Evolutionary conservation across 805 yeast genomes (phyloP), one percentile per base, ranked within the genome.

Genomic region (Kodamaea neixiangensis): DNA sequence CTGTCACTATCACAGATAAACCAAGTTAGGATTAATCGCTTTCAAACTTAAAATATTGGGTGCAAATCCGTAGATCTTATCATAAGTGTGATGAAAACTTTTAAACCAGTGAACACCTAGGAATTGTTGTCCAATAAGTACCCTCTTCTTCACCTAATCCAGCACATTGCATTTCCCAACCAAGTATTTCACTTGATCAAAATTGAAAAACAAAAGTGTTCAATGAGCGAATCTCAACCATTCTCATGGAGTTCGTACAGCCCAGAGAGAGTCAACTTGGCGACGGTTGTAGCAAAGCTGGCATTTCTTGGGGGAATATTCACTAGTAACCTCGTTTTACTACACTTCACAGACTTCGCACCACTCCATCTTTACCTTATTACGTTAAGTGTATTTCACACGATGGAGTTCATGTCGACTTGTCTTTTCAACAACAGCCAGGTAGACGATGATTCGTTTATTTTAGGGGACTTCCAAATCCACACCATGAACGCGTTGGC

Each of bases 321-420:
- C 13, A 53, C 65, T 43, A 35, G 57, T 25, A 63, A 61, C 49
- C 15, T 41, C 6, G 17, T 50, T 7, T 40, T 54, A 6, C 31
- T 51, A 20, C 39, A 29, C 7, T 18, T 43, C 7, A 18, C 42
- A 13, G 3, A 40, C 19, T 35, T 37, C 43, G 20, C 50, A 4
- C 51, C 46, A 14, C 44, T 45, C 21, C 48, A 39, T 15, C 11
- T 41, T 19, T 54, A 54, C 37, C 17, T 47, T 20, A 29, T 49
- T 5, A 39, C 46, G 40, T 39, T 37, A 37, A 65, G 86, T 2
- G 21, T 77, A 0, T 94, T 93, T 69, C 98, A 94, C 65, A 80
- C 88, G 58, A 64, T 89, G 17, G 99, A 94, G 69, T 94, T 85
- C 64, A 81, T 79, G 60, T 79, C 83, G 37, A 94, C 99, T 0